phyloP scores from a whole-genome alignment of 495 filamentous ascomycete genomes.

The Trichoderma asperelloides region DNA sequence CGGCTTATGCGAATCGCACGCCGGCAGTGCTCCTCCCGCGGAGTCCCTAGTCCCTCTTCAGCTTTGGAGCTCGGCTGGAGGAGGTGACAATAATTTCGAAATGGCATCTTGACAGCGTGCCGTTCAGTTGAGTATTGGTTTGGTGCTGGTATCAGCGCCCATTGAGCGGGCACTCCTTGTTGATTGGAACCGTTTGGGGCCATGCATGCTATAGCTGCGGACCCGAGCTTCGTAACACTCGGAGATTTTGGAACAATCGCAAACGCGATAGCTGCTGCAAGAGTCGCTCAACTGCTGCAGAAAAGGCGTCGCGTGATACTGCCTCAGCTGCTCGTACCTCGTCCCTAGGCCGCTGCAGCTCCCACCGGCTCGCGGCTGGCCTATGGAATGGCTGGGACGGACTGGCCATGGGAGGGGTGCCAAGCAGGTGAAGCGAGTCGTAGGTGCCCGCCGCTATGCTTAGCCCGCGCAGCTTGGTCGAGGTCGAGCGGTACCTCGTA shows the following conservation, averaged over 20 bases:
- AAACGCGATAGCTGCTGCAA: not conserved
- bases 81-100: not conserved
- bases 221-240: not conserved
- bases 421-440: not conserved
- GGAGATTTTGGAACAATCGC: not conserved
- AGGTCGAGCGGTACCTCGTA: not conserved
- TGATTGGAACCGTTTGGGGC: too few relatives aligned
- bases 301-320: not conserved
- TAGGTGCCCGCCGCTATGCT: slow-evolving; percentile 4
- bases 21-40: not conserved
- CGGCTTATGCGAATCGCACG: not conserved
- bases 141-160: too few relatives aligned
- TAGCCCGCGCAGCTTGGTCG: not conserved
- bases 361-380: not conserved
- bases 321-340: not conserved
- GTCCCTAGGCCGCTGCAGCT: not conserved
- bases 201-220: not conserved
- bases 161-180: too few relatives aligned
- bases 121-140: too few relatives aligned
- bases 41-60: not conserved
- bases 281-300: not conserved
- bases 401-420: not conserved
- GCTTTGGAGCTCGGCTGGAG: not conserved
- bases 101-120: not conserved
- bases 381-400: not conserved